A percentile compares a stretch with the other conserved stretches of the same genome.
Evolutionary conservation across 2,329 filamentous ascomycete genomes (phyloP).

Genomic region (Monilinia fructigena): DNA sequence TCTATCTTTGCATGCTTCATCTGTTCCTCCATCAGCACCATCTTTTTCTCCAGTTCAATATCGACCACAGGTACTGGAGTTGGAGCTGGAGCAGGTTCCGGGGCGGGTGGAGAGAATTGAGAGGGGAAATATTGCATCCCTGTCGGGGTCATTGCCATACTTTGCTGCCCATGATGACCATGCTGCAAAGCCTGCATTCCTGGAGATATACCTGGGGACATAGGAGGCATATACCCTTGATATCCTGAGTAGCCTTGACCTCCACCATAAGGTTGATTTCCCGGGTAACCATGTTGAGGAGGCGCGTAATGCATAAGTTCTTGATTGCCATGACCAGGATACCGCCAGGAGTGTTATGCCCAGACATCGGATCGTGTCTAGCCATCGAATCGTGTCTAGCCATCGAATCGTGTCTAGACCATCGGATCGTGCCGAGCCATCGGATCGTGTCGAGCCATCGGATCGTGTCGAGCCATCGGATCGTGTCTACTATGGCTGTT

Average conservation of each 20-base stretch:
- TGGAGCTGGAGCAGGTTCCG: slow-evolving; percentile 28
- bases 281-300: slow-evolving; percentile 27
- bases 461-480: slow-evolving; percentile 46
- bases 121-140: slow-evolving; percentile 32
- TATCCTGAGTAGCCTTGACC: slow-evolving; percentile 32
- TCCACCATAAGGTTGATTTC: slow-evolving; percentile 11
- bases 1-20: slow-evolving; percentile 46
- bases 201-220: slow-evolving; percentile 18
- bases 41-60: slow-evolving; percentile 49
- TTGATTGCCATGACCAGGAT: slow-evolving; percentile 31
- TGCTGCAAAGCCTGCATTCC: slow-evolving; percentile 18
- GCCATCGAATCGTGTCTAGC: too few relatives aligned
- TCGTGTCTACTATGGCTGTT: slow-evolving; percentile 30
- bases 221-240: slow-evolving; percentile 28
- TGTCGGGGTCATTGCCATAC: slow-evolving; percentile 14
- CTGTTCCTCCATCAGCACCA: slow-evolving; percentile 61
- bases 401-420: slow-evolving; percentile 34
- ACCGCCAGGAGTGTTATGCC: slow-evolving; percentile 31
- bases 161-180: slow-evolving; percentile 16
- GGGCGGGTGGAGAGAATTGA: slow-evolving; percentile 33
- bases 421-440: slow-evolving; percentile 42
- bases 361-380: slow-evolving; percentile 42
- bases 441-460: slow-evolving; percentile 47
- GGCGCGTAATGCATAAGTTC: slow-evolving; percentile 40
- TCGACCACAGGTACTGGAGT: slow-evolving; percentile 25